Evolutionary conservation across 495 filamentous ascomycete genomes (phyloP), one percentile per base, ranked within the genome.

Genomic region (Evernia prunastri): DNA sequence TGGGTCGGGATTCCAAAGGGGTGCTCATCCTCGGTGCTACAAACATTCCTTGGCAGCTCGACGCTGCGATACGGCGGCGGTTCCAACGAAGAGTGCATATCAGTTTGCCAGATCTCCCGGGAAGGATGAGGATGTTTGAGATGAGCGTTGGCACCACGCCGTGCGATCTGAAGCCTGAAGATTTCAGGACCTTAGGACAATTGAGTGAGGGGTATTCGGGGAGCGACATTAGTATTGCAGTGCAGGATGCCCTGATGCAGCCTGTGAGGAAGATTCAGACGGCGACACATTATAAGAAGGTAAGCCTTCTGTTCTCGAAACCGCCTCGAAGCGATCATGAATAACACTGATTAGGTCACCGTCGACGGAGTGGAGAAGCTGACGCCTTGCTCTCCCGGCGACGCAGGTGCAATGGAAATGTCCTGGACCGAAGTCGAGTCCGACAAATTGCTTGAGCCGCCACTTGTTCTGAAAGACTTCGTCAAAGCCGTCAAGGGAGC

Each of bases 21-120:
- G 93, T 99, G 13, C 80, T 99, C 40, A 96, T 99, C 49, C 82
- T 99, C 15, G 94, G 95, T 59, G 94, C 94, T 61, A 99, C 94
- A 56, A 99, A 99, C 72, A 97, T 99, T 71, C 94, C 94, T 11
- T 99, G 94, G 94, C 94, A 99, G 76, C 82, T 99, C 45, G 94
- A 99, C 76, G 91, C 92, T n/a, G 94, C 94, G 63, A 97, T 99
- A 70, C 86, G 95, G 62, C 84, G 94, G 73, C 90, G 94, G 74
- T 99, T 99, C 82, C 94, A 99, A 76, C 80, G 93, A 68, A 80
- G 94, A 79, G 91, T 98, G 36, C 95, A 98, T 74, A 97, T 98
- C 75, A 89, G 86, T 68, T 74, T 98, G 61, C 94, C 94, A 4
- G 94, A 97, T 72, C 68, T 90, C 47, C 86, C 89, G 18, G 94